Conservation (phyloP, 202 grass and related monocot species). For the Digitaria exilis region DNA sequence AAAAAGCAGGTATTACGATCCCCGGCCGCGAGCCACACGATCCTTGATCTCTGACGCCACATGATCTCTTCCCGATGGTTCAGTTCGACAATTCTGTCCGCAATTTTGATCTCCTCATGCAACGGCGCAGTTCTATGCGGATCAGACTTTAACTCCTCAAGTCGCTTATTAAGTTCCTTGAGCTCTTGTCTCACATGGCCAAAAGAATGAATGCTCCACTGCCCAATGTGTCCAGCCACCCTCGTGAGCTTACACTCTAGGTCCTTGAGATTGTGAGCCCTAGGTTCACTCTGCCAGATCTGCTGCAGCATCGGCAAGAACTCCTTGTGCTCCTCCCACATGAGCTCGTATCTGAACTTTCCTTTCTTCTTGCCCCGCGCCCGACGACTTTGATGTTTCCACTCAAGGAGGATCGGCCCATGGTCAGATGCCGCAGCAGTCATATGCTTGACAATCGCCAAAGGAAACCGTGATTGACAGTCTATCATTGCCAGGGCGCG, state of each 20-base stretch:
- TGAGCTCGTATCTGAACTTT: background rate
- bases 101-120: too few species aligned
- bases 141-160: too few species aligned
- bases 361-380: too few species aligned
- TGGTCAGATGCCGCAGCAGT: background rate
- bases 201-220: too few species aligned
- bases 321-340: background rate
- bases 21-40: background rate
- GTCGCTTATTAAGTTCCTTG: too few species aligned
- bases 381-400: background rate
- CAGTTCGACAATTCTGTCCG: background rate
- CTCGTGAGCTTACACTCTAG: too few species aligned
- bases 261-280: too few species aligned
- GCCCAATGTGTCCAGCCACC: too few species aligned
- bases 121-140: too few species aligned
- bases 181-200: too few species aligned
- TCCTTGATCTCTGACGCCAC: background rate
- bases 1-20: background rate
- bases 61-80: background rate
- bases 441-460: background rate
- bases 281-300: too few species aligned
- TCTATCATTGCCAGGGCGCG: too few species aligned
- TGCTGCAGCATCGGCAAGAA: background rate
- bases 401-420: accelerated
- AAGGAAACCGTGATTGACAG: background rate